Percentiles rank a stretch among this genome's conserved stretches.
phyloP scores from a whole-genome alignment of 1,284 basidiomycete genomes.

The Sparassis latifolia region DNA sequence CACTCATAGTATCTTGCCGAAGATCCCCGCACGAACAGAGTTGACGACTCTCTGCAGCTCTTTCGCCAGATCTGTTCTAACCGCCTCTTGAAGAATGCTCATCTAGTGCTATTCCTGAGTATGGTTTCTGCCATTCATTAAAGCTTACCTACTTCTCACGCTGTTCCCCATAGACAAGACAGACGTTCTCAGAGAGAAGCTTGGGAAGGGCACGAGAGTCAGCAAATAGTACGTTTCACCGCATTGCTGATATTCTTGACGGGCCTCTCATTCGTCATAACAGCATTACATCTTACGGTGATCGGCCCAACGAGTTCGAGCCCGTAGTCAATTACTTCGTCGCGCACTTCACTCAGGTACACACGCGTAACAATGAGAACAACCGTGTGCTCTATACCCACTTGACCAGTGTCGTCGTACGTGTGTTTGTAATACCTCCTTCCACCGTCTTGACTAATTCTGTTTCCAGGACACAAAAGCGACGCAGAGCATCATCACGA shows the following conservation, averaged over 20 bases:
- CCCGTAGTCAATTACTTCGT: constrained; percentile 77
- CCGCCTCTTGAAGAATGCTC: constrained; percentile 66
- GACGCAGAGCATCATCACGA: constrained; percentile 74
- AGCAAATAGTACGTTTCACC: constrained; percentile 63
- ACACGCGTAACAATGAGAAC: constrained; percentile 71
- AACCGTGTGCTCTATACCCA: constrained; percentile 73
- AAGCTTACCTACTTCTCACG: not conserved
- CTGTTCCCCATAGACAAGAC: constrained; percentile 52
- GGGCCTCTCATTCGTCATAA: not conserved
- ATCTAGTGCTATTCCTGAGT: constrained; percentile 77
- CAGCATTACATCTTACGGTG: constrained; percentile 78
- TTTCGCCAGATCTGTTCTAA: constrained; percentile 83
- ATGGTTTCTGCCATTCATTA: constrained; percentile 20
- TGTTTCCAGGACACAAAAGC: constrained; percentile 63
- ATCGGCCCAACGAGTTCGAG: constrained; percentile 73
- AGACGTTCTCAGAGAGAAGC: constrained; percentile 64
- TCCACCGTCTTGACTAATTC: not conserved
- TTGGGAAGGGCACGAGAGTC: constrained; percentile 58
- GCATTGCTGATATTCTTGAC: not conserved
- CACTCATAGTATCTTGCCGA: constrained; percentile 67
- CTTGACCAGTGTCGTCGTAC: constrained; percentile 71
- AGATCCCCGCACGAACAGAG: constrained; percentile 73
- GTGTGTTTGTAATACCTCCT: constrained; percentile 20
- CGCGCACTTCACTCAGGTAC: constrained; percentile 77
- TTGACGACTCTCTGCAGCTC: constrained; percentile 78